Evolutionary conservation across 75 land plant species (phyloP).

Genomic region (Chamaecyparis obtusa): DNA sequence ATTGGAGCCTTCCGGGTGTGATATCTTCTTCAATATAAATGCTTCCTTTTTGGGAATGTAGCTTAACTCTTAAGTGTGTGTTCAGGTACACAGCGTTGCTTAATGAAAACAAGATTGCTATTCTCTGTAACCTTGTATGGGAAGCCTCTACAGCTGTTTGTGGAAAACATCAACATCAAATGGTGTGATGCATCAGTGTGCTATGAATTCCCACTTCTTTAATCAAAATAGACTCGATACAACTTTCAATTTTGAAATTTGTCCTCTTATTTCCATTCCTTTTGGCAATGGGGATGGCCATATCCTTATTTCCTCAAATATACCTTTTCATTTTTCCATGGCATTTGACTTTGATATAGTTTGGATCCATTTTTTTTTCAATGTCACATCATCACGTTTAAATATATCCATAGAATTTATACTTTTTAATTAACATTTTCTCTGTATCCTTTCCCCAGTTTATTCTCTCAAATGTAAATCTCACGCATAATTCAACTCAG

Average conservation of each 20-base stretch:
- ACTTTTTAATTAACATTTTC: too few species aligned
- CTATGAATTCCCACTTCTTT: not conserved
- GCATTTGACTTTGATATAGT: not conserved
- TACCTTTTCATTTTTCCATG: not conserved
- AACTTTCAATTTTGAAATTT: not conserved
- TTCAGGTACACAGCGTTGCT: not conserved
- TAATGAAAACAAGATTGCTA: not conserved
- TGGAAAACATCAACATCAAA: not conserved
- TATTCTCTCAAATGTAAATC: not conserved
- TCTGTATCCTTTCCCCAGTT: not conserved
- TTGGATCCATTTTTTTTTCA: not conserved
- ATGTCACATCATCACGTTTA: not conserved
- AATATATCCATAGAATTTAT: too few species aligned
- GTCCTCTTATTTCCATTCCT: not conserved
- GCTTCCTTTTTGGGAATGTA: not conserved
- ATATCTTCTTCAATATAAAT: not conserved
- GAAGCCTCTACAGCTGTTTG: not conserved
- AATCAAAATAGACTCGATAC: not conserved
- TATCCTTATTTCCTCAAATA: too few species aligned
- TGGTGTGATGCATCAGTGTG: not conserved
- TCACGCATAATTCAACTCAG: too few species aligned
- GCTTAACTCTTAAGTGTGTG: not conserved
- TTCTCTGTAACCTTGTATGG: not conserved
- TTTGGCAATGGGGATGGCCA: too few species aligned
- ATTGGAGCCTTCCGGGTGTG: not conserved